These are phyloP conservation scores for Euphorbia celastroides DNA, from an alignment of 441 rosid species.

Conservation along the genomic window DNA sequence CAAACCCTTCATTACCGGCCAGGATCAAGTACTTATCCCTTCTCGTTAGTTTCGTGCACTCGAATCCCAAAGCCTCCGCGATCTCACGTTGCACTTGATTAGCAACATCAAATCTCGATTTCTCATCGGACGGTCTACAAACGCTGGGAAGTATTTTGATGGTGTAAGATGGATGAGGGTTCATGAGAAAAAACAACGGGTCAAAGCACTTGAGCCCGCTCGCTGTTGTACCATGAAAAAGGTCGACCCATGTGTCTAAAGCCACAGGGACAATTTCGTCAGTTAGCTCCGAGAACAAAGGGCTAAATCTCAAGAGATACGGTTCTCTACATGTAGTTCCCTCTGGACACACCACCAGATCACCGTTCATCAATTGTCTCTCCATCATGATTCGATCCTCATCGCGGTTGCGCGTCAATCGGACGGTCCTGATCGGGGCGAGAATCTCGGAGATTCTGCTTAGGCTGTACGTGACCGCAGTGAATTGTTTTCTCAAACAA, in stretches of 20 bases:
- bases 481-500: slow-evolving; percentile 50
- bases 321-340: slow-evolving; percentile 98
- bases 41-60: slow-evolving; percentile 59
- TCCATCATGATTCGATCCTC: slow-evolving; percentile 77
- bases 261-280: slow-evolving; percentile 92
- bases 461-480: slow-evolving; percentile 86
- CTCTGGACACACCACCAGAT: slow-evolving; percentile 87
- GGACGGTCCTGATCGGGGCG: slow-evolving; percentile 75
- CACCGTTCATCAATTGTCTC: slow-evolving; percentile 60
- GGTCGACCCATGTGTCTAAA: slow-evolving; percentile 47
- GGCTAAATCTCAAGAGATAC: slow-evolving; percentile 78
- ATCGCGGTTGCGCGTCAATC: slow-evolving; percentile 62
- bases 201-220: slow-evolving; percentile 84
- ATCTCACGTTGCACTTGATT: slow-evolving; percentile 49
- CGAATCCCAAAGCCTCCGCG: slow-evolving; percentile 49
- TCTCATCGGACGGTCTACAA: no score
- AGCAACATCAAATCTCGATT: slow-evolving; percentile 48
- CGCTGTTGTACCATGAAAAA: slow-evolving; percentile 94
- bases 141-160: slow-evolving; percentile 53
- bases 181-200: slow-evolving; percentile 79
- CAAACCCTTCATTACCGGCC: slow-evolving; percentile 57
- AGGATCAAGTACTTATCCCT: slow-evolving; percentile 57
- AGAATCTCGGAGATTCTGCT: slow-evolving; percentile 82
- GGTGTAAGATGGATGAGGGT: slow-evolving; percentile 66
- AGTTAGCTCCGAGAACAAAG: slow-evolving; percentile 75